Conservation (phyloP, 2,329 filamentous ascomycete species). For the Paecilomyces fulvus region DNA sequence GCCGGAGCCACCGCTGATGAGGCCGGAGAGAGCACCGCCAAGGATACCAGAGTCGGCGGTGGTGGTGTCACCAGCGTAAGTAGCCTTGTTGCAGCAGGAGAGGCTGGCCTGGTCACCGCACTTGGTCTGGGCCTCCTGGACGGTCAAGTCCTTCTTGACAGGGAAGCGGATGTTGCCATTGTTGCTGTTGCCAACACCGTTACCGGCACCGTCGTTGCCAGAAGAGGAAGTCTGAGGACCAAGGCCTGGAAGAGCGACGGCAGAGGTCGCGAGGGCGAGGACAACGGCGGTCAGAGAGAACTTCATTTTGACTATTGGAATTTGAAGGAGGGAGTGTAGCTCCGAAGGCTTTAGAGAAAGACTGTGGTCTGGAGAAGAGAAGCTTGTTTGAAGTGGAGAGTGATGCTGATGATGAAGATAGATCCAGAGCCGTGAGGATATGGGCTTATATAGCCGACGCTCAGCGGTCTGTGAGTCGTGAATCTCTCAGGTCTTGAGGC, state of each 20-base stretch:
- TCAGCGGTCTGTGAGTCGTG: conserved; percentile 13
- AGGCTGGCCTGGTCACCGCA: conserved; percentile 31
- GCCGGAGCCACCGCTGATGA: conserved; percentile 26
- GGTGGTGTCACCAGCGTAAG: conserved; percentile 27
- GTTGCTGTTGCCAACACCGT: conserved; percentile 22
- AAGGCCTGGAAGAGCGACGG: conserved; percentile 19
- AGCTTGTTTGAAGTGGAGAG: conserved; percentile 17
- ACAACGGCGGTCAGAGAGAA: conserved; percentile 25
- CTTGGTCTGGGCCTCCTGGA: conserved; percentile 31
- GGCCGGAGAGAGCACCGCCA: conserved; percentile 23
- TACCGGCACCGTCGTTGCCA: conserved; percentile 14
- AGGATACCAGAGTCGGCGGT: conserved; percentile 24
- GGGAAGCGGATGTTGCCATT: conserved; percentile 26
- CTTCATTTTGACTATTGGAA: conserved; percentile 30
- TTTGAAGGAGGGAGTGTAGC: conserved; percentile 17
- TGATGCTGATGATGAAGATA: conserved; percentile 19
- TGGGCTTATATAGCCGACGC: conserved; percentile 25
- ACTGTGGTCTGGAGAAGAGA: conserved; percentile 4
- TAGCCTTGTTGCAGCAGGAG: conserved; percentile 33
- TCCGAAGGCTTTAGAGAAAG: conserved; percentile 9
- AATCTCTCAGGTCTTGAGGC: conserved; percentile 2
- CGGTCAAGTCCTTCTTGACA: conserved; percentile 22
- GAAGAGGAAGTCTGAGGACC: conserved; percentile 10
- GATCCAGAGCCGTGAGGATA: conserved; percentile 7
- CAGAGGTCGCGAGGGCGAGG: conserved; percentile 27